Evolutionary conservation across 352 stramenopile genomes (phyloP).

Genomic region (Globisporangium orthogonon): DNA sequence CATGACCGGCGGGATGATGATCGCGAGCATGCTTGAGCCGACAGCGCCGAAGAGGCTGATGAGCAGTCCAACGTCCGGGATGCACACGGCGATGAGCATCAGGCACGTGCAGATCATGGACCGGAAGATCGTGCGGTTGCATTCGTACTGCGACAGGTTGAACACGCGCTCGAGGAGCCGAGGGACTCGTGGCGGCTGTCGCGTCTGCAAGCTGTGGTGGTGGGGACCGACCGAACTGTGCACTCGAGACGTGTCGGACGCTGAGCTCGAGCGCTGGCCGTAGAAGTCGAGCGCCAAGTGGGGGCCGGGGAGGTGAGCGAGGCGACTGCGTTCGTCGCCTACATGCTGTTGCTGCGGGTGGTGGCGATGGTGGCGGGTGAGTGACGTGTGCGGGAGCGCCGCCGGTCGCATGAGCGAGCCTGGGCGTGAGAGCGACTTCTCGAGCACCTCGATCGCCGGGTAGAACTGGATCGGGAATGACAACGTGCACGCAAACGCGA

Average conservation of each 20-base stretch:
- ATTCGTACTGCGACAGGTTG: constrained; percentile 62
- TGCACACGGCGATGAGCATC: constrained; percentile 69
- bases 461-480: constrained; percentile 84
- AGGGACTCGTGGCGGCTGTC: background rate
- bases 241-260: background rate
- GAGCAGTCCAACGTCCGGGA: constrained; percentile 61
- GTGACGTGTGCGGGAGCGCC: constrained; percentile 18
- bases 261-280: background rate
- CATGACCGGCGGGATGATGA: constrained; percentile 65
- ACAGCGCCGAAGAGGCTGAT: constrained; percentile 80
- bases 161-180: constrained; percentile 38
- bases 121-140: constrained; percentile 71
- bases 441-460: constrained; percentile 64
- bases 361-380: constrained; percentile 4
- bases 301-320: background rate
- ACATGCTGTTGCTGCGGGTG: background rate
- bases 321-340: background rate
- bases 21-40: constrained; percentile 74
- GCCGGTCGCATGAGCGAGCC: constrained; percentile 32
- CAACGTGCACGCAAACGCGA: constrained; percentile 66
- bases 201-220: too few species aligned
- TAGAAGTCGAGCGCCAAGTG: background rate
- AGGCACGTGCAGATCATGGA: constrained; percentile 77
- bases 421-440: constrained; percentile 46
- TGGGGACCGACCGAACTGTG: background rate